Base-by-base conservation (phyloP, 108 stramenopile species). In the Cyclotella sp. region DNA sequence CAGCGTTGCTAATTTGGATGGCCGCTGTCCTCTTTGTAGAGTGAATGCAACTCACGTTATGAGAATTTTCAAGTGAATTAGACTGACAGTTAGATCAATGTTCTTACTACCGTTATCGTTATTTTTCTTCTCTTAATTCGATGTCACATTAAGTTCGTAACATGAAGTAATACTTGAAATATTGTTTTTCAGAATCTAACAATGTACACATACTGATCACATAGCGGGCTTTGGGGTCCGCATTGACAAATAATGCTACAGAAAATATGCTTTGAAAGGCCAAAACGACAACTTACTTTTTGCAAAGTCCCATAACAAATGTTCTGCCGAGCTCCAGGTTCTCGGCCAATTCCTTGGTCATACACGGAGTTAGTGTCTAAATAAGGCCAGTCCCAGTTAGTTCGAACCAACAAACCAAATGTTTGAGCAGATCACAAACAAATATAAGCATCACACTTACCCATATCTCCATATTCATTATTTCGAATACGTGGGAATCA, bases 341-440 rank as follows among this genome's bases (percentile, higher is more conserved):
- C 65, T 94, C 88, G 22, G 93, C 93, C 19, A 86, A 87, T 54
- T 82, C 82, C 45, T 79, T 85, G 5, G 74, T 89, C 60, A 63
- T 70, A 68, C 88, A 90, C 11, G 93, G 89, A 64, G 93, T 94
- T 27, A 88, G 64, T 22, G 93, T 81, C 93, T 90, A 90, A 18
- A 90, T 4, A 58, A 22, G 40, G 30, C 28, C 0, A 34, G 40
- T 39, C 1, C 11, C 21, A 39, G 34, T 34, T 34, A 34, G 34
- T 34, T 34, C 47, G 3, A 22, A 22, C 28, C 22, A 4, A 16
- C n/a, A 4, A 0, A 49, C 7, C n/a, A 15, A 58, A 57, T 45
- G 44, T n/a, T 3, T 9, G 54, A 42, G 42, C 24, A 3, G 22
- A 1, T 46, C 34, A 49, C 22, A 8, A 49, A 24, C 1, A 9